Evolutionary conservation across 75 land plant species (phyloP), one percentile per base, ranked within the genome.

Genomic region (Pseudotsuga menziesii): DNA sequence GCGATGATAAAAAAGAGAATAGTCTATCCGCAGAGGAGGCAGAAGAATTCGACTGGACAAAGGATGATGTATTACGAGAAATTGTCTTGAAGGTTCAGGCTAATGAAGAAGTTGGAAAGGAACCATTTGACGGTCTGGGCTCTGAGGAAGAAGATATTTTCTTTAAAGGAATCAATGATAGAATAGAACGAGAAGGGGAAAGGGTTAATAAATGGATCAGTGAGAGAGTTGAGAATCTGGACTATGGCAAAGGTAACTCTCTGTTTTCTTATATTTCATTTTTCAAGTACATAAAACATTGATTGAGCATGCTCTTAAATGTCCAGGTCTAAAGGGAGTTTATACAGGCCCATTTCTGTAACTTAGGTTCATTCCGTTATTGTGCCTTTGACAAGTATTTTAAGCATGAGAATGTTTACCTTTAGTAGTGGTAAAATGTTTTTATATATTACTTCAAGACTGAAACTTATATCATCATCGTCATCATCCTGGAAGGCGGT

Each of bases 1-100:
- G 58, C 54, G 75, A 74, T 74, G 58, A 83, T 54, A 73, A 78
- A 39, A 58, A 79, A 72, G 78, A 80, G 14, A 48, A 32, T 20
- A 56, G 39, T 59, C n/a, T 57, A 17, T 56, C 11, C 58, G 19
- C 72, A 39, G 81, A 82, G 1, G 83, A 83, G 74, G 76, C 83
- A 58, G 83, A 82, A 32, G 92, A 93, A 67, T 77, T 87, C 66
- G 90, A 86, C 57, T 93, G 96, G 96, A 93, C 89, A 90, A 84
- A 86, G 55, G 94, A 93, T 85, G 94, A 91, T 52, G 78, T 76
- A 27, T 86, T 93, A 60, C 74, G 83, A 57, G 84, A 81, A 7
- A 88, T 91, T 79, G 96, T 93, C 39, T 86, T 91, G 61, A 83
- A 83, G 76, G 94, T 93, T 55, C 76, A 85, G 75, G 90, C 88